A percentile compares a stretch with the other conserved stretches of the same genome.
Evolutionary conservation across 2,329 filamentous ascomycete genomes (phyloP).

Genomic region (Incumbomyces lentus): DNA sequence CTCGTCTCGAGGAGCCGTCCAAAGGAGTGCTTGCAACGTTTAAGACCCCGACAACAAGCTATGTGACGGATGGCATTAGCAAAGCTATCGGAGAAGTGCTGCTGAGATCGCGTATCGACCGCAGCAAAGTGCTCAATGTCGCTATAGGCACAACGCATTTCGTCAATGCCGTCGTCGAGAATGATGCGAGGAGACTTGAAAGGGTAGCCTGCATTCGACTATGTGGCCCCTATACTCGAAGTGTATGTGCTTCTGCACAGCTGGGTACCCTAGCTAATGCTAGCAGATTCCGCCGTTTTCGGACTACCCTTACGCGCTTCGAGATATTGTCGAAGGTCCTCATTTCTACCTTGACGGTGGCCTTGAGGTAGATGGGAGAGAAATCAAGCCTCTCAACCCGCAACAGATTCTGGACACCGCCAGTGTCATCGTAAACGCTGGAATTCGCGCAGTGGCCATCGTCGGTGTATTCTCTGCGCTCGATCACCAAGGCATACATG

Average conservation of each 20-base stretch:
- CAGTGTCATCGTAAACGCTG: conserved; percentile 26
- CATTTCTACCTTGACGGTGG: conserved; percentile 36
- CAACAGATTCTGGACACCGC: conserved; percentile 29
- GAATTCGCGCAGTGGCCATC: conserved; percentile 32
- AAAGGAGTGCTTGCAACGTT: conserved; percentile 38
- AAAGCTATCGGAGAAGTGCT: conserved; percentile 37
- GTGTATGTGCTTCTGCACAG: conserved; percentile 18
- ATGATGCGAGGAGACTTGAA: conserved; percentile 33
- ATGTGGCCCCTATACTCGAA: conserved; percentile 36
- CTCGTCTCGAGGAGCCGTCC: conserved; percentile 25
- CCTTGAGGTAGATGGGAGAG: conserved; percentile 40
- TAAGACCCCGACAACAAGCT: conserved; percentile 41
- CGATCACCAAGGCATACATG: conserved; percentile 33
- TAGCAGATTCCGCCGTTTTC: conserved; percentile 34
- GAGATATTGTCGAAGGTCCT: conserved; percentile 33
- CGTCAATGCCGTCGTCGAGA: conserved; percentile 41
- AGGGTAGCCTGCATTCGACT: conserved; percentile 39
- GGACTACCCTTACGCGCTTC: conserved; percentile 36
- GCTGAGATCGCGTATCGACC: conserved; percentile 28
- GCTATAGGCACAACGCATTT: conserved; percentile 44
- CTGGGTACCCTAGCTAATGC: conserved; percentile 1
- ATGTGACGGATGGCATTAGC: conserved; percentile 42
- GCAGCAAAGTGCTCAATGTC: conserved; percentile 35
- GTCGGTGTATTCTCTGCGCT: conserved; percentile 40
- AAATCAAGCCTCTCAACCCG: conserved; percentile 31